Base-by-base conservation (phyloP, 1,139 yeast species). In the Candida sp. region DNA sequence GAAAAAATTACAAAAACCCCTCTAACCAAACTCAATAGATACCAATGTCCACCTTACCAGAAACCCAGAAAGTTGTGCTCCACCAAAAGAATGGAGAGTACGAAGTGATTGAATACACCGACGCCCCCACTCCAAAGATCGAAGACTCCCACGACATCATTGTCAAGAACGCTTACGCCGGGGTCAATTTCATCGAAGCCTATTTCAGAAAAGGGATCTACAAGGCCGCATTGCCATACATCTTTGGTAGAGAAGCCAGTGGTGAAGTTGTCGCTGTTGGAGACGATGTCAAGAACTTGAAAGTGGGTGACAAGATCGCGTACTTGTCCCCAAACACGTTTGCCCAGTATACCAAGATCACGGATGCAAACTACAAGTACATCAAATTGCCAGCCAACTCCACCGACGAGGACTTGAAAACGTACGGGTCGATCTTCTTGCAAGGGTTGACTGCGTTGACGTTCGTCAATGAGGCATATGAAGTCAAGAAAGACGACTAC, bases 381-480 rank as follows among this genome's bases (percentile, higher is more conserved):
- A 58, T 77, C 53, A 85, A 83, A 61, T 65, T 91, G 22, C 84
- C 85, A 7, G 68, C 68, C 0, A 73, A 72, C 30, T 59, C 78
- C 8, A 58, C 78, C 28, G 84, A 82, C 12, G 84, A 81, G 23
- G 65, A 61, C 8, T 63, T 84, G 58, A 78, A 84, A 62, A 46
- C 72, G 17, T 85, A 81, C 56, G 94, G 89, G 4, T 88, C 87
- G 2, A 62, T 81, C 1, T 63, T 87, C 42, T 58, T 90, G 39
- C 96, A 90, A 66, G 96, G 92, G 1, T 71, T 91, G 53, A 92
- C 98, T 3, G 96, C 96, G 2, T 69, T 88, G 58, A 80, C 94
- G 0, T 83, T 92, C 53, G 70, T 83, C 42, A 72, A 78, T 42
- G 93, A 88, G 57, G 81, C 94, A 0, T 84, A 89, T 65, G 63